phyloP scores from a whole-genome alignment of 2,329 filamentous ascomycete species.

The Cercospora sojina region DNA sequence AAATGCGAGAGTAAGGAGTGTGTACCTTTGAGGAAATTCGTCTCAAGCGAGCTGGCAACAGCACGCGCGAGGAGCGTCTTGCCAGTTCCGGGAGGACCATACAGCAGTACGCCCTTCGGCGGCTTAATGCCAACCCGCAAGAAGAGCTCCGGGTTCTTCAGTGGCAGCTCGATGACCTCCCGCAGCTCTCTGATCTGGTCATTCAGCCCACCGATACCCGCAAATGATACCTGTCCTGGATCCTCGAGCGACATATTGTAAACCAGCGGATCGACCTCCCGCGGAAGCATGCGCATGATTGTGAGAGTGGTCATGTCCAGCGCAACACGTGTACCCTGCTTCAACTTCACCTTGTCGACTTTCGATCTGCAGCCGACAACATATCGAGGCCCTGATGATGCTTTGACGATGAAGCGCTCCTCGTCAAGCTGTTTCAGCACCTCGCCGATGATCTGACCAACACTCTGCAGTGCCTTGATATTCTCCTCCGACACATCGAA shows the following conservation, averaged over 20 bases:
- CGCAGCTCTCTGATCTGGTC: constrained; percentile 96
- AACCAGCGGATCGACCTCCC: constrained; percentile 95
- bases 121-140: constrained; percentile 96
- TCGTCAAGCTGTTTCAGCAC: constrained; percentile 98
- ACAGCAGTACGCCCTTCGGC: constrained; percentile 93
- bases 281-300: constrained; percentile 99
- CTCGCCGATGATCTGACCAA: constrained; percentile 98
- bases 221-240: constrained; percentile 95
- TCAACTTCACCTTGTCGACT: constrained; percentile 94
- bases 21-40: constrained; percentile 93
- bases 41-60: constrained; percentile 93
- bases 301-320: constrained; percentile 99
- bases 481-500: constrained; percentile 98
- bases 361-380: constrained; percentile 98
- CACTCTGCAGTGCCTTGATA: constrained; percentile 98
- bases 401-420: constrained; percentile 98
- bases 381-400: constrained; percentile 93
- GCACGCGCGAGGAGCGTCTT: constrained; percentile 94
- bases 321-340: constrained; percentile 95
- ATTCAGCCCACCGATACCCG: constrained; percentile 93
- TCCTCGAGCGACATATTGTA: constrained; percentile 99
- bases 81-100: constrained; percentile 93
- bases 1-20: not conserved
- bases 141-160: constrained; percentile 99
- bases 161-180: constrained; percentile 94